These are phyloP conservation scores for Ustanciosporium gigantosporum DNA, from an alignment of 1,284 basidiomycete species.

Conservation along the genomic window DNA sequence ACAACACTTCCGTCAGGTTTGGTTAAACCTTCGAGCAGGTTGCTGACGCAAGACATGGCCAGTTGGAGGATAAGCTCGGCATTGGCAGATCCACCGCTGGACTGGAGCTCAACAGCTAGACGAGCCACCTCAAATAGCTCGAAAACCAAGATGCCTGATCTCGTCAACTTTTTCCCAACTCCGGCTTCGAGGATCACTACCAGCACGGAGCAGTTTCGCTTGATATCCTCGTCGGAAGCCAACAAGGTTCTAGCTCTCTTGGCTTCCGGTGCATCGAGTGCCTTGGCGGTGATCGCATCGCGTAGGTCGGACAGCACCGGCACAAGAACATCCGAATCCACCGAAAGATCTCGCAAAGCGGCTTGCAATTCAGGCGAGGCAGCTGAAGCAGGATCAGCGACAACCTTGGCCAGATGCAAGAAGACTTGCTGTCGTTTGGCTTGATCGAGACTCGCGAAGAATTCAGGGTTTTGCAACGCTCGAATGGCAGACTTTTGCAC, in stretches of 20 bases:
- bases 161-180: conserved; percentile 69
- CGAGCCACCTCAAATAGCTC: conserved; percentile 76
- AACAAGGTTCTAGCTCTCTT: conserved; percentile 40
- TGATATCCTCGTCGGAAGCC: conserved; percentile 32
- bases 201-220: conserved; percentile 38
- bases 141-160: conserved; percentile 73
- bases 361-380: conserved; percentile 28
- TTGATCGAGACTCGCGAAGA: conserved; percentile 66
- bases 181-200: conserved; percentile 72
- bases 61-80: conserved; percentile 84
- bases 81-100: conserved; percentile 67
- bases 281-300: conserved; percentile 64
- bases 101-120: conserved; percentile 68
- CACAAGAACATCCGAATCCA: conserved; percentile 65
- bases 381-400: conserved; percentile 33
- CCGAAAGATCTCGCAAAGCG: conserved; percentile 38
- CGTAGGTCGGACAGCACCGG: conserved; percentile 68
- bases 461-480: conserved; percentile 64
- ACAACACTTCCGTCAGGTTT: conserved; percentile 16
- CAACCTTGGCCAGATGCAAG: conserved; percentile 62
- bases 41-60: conserved; percentile 73
- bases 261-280: conserved; percentile 64
- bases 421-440: conserved; percentile 69
- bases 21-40: conserved; percentile 67
- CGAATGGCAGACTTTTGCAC: conserved; percentile 41